phyloP scores from a whole-genome alignment of 805 yeast genomes.

The Kodamaea restingae region DNA sequence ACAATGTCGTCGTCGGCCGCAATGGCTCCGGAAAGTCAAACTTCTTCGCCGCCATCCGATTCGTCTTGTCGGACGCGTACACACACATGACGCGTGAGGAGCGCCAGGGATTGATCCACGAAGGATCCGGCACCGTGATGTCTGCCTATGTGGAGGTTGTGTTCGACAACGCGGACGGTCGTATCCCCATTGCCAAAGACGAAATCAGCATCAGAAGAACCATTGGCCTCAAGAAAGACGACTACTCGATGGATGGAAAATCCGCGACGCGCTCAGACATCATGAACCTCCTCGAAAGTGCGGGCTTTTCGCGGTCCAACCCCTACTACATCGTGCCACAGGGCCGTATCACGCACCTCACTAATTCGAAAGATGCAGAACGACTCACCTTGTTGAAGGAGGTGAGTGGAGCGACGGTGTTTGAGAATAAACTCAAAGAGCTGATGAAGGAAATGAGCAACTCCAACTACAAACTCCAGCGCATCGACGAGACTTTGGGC shows the following conservation, averaged over 20 bases:
- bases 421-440: conserved; percentile 75
- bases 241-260: conserved; percentile 77
- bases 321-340: conserved; percentile 98
- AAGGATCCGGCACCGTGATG: conserved; percentile 85
- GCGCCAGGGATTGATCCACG: conserved; percentile 82
- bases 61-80: conserved; percentile 86
- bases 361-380: conserved; percentile 85
- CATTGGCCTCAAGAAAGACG: conserved; percentile 90
- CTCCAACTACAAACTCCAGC: conserved; percentile 63
- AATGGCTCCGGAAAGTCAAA: conserved; percentile 98
- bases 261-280: conserved; percentile 77
- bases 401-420: conserved; percentile 92
- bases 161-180: conserved; percentile 73
- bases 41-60: conserved; percentile 90
- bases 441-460: conserved; percentile 75
- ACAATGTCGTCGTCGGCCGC: conserved; percentile 81
- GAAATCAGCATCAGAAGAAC: conserved; percentile 81
- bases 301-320: conserved; percentile 85
- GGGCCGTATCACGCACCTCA: conserved; percentile 82
- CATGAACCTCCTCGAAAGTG: conserved; percentile 78
- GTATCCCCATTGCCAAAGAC: conserved; percentile 65
- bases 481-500: conserved; percentile 68
- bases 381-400: conserved; percentile 77
- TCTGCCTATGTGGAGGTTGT: conserved; percentile 89
- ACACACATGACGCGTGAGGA: conserved; percentile 81